Evolutionary conservation across 2,329 filamentous ascomycete genomes (phyloP), one percentile per base, ranked within the genome.

Genomic region (Aspergillus novofumigatus): DNA sequence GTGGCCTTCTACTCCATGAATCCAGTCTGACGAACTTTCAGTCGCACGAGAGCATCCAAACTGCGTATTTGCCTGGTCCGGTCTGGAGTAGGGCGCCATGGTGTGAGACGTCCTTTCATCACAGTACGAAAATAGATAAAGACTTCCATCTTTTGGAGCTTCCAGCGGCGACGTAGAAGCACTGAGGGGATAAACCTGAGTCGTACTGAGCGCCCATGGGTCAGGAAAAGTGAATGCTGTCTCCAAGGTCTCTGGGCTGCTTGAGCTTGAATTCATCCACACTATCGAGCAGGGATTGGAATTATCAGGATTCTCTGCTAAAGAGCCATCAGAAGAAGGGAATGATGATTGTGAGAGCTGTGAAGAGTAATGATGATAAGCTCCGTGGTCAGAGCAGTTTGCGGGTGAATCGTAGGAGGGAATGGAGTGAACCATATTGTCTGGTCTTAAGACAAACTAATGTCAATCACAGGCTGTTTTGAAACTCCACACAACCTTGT

Each of bases 221-320:
- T 62, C 56, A 20, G 63, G 63, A 55, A 51, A 53, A 49, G 64
- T 41, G 42, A 60, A 54, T 54, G 59, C 58, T 26, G 58, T 44
- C 56, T 60, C 62, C 56, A 60, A 58, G 25, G 58, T 45, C 56
- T 60, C 62, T 21, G 63, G 59, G 38, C 51, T 61, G 59, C 56
- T 59, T 32, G 64, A 69, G 59, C 57, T 61, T 52, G 62, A 67
- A 45, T 57, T 58, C 45, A 62, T 32, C 69, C 69, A 71, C 50
- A 53, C 29, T 44, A 32, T 20, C 25, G 59, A 51, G 44, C 61
- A 60, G 51, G 62, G 64, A 56, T 64, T 45, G 53, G 57, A 55
- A 57, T 59, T 58, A 28, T 51, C 61, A 52, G 54, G 50, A 47
- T 59, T 55, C 26, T 52, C 49, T 32, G 61, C 60, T 50, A 58